A percentile compares a stretch with the other conserved stretches of the same genome.
phyloP scores from a whole-genome alignment of 2,329 filamentous ascomycete genomes.

The Xylaria sp. region DNA sequence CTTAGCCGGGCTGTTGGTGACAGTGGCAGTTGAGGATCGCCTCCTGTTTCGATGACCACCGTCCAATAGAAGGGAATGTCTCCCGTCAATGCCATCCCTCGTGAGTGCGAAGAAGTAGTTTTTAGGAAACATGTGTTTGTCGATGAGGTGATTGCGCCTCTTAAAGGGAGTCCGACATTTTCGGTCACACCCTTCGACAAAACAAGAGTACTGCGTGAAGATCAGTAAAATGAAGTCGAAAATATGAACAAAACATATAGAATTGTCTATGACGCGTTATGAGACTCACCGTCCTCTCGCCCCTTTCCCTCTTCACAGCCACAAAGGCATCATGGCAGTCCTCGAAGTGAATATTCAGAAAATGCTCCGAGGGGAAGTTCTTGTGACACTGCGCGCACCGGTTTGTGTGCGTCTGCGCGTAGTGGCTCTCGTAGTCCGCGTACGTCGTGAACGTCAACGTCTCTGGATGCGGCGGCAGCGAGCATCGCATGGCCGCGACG shows the following conservation, averaged over 20 bases:
- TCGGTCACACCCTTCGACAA: constrained; percentile 81
- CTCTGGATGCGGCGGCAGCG: constrained; percentile 71
- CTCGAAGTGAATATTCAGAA: constrained; percentile 78
- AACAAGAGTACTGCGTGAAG: constrained; percentile 67
- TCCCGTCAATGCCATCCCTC: constrained; percentile 81
- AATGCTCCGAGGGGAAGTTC: constrained; percentile 81
- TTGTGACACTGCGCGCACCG: constrained; percentile 77
- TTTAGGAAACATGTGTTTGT: constrained; percentile 88
- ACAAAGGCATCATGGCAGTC: constrained; percentile 84
- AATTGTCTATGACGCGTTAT: not conserved
- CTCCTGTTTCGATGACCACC: constrained; percentile 41
- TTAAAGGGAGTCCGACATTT: constrained; percentile 81
- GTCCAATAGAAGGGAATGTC: constrained; percentile 71
- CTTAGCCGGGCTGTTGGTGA: constrained; percentile 24
- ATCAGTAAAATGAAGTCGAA: constrained; percentile 3
- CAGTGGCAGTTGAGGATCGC: constrained; percentile 41
- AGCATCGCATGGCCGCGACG: constrained; percentile 63
- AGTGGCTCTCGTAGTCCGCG: constrained; percentile 82
- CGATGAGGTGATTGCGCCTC: constrained; percentile 79
- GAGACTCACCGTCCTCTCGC: constrained; percentile 69
- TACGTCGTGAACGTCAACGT: constrained; percentile 67
- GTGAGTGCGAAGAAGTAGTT: constrained; percentile 86
- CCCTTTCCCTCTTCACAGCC: constrained; percentile 65
- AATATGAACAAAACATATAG: not conserved
- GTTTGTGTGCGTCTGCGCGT: constrained; percentile 73